phyloP scores from a whole-genome alignment of 2,329 filamentous ascomycete species.

The Madurella fahalii region DNA sequence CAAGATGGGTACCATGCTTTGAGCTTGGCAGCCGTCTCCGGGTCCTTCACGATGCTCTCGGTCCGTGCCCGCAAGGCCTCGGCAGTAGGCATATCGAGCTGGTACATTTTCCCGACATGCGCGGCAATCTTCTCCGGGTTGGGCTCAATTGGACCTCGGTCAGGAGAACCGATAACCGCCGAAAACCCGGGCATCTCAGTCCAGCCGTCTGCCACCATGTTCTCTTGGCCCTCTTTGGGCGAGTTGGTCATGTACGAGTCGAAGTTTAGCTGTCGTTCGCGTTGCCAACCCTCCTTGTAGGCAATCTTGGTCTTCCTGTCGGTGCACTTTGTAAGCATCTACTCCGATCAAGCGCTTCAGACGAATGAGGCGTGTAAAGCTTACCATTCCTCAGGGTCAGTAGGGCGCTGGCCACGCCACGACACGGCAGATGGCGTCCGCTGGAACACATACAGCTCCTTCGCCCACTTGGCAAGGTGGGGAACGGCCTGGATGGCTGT shows the following conservation, averaged over 20 bases:
- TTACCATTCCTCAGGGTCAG: conserved; percentile 39
- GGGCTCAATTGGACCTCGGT: conserved; percentile 27
- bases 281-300: conserved; percentile 45
- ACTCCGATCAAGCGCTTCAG: not conserved
- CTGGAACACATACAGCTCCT: conserved; percentile 53
- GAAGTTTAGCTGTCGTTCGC: conserved; percentile 43
- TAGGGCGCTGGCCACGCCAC: conserved; percentile 36
- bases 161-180: conserved; percentile 35
- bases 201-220: conserved; percentile 51
- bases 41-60: conserved; percentile 50
- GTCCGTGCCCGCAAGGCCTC: conserved; percentile 45
- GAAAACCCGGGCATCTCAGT: conserved; percentile 37
- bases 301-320: conserved; percentile 26
- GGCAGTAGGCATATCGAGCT: conserved; percentile 39
- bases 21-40: conserved; percentile 46
- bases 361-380: not conserved
- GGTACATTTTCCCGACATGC: conserved; percentile 36
- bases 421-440: conserved; percentile 47
- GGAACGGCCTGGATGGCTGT: conserved; percentile 46
- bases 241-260: conserved; percentile 34
- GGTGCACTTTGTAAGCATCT: conserved; percentile 11
- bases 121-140: conserved; percentile 34
- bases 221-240: conserved; percentile 30
- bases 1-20: conserved; percentile 58
- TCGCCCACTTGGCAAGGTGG: conserved; percentile 42